These are phyloP conservation scores for Teratosphaeria zuluensis DNA, from an alignment of 2,329 filamentous ascomycete genomes.

Conservation along the genomic window DNA sequence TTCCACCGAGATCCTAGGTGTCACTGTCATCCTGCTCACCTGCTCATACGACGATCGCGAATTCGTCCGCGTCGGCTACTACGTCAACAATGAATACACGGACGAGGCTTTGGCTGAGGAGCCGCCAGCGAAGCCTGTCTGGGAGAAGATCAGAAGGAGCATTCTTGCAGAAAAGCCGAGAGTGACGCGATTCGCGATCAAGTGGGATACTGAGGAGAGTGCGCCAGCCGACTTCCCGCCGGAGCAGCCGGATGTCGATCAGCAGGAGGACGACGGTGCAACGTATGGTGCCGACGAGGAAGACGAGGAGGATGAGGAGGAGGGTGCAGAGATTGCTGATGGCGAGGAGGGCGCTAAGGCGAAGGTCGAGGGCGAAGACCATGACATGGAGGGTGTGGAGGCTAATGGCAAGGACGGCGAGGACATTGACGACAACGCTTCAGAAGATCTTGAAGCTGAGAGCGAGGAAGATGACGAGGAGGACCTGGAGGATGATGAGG, in stretches of 20 bases:
- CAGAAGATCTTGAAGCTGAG: conserved; percentile 41
- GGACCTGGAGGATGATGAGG: conserved; percentile 30
- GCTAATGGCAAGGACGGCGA: conserved; percentile 48
- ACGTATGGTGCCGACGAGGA: conserved; percentile 83
- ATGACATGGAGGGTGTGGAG: conserved; percentile 67
- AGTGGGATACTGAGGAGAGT: conserved; percentile 98
- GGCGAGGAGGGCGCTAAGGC: conserved; percentile 25
- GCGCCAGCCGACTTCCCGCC: conserved; percentile 93
- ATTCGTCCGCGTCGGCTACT: conserved; percentile 97
- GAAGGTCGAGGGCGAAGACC: conserved; percentile 47
- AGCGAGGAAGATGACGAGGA: conserved; percentile 36
- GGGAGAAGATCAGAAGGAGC: conserved; percentile 86
- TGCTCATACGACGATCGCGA: conserved; percentile 95
- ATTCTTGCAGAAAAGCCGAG: conserved; percentile 94
- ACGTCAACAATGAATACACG: conserved; percentile 99
- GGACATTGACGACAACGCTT: conserved; percentile 53
- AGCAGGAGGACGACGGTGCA: conserved; percentile 68
- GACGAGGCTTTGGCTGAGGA: conserved; percentile 80
- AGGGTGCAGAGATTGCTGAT: conserved; percentile 43
- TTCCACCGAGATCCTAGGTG: conserved; percentile 87
- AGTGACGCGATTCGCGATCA: conserved; percentile 95
- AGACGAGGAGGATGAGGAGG: conserved; percentile 57
- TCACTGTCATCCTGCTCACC: conserved; percentile 91
- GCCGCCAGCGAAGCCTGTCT: conserved; percentile 80
- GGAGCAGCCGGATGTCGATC: conserved; percentile 92